Conservation (phyloP, 108 stramenopile species). For the Discostella stelligeroides region DNA sequence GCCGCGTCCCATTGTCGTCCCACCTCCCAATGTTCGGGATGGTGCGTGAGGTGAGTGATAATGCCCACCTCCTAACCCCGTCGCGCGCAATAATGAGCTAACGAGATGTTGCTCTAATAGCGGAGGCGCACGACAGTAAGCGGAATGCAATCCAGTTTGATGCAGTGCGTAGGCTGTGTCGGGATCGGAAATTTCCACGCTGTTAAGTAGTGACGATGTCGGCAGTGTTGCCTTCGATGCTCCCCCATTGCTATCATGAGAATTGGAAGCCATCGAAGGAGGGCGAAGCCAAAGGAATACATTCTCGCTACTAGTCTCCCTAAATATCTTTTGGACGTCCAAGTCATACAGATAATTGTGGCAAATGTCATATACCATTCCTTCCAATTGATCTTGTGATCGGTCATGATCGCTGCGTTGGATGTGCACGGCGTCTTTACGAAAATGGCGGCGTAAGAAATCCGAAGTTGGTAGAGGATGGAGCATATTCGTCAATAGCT, state of each 20-base stretch:
- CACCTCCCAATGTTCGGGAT: constrained; percentile 3
- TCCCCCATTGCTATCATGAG: not conserved
- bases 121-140: constrained; percentile 92
- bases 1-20: constrained; percentile 67
- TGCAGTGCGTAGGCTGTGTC: constrained; percentile 72
- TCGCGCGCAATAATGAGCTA: constrained; percentile 52
- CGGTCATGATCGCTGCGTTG: constrained; percentile 18
- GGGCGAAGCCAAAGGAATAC: constrained; percentile 70
- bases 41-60: constrained; percentile 57
- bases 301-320: constrained; percentile 71
- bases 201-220: constrained; percentile 38
- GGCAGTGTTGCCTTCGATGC: not conserved
- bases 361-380: constrained; percentile 40
- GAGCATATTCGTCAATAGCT: constrained; percentile 45
- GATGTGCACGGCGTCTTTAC: constrained; percentile 59
- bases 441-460: constrained; percentile 51
- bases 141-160: constrained; percentile 63
- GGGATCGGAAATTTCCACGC: constrained; percentile 77
- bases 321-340: constrained; percentile 57
- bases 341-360: constrained; percentile 58
- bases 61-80: constrained; percentile 84
- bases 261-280: not conserved
- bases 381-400: constrained; percentile 14
- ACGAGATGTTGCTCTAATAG: constrained; percentile 79
- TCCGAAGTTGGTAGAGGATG: constrained; percentile 37